Percentiles rank a stretch among this genome's conserved stretches.
phyloP scores from a whole-genome alignment of 805 yeast genomes.

The Yarrowia sp. region DNA sequence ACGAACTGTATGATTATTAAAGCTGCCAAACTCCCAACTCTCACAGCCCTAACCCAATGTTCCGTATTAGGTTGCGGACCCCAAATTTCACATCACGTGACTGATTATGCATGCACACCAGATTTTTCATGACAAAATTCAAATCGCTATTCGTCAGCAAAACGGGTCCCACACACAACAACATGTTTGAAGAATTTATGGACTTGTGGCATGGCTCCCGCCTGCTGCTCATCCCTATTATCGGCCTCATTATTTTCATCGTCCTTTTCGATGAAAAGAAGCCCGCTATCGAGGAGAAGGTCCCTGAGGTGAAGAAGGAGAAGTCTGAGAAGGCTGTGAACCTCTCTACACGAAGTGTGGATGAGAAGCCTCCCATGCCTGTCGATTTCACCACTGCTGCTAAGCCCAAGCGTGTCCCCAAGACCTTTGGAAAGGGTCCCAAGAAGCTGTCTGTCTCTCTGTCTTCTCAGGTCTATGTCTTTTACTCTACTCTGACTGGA shows the following conservation, averaged over 20 bases:
- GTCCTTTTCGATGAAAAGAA: conserved; percentile 9
- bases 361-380: conserved; percentile 31
- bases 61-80: neutral
- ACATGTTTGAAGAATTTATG: conserved; percentile 1
- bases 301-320: neutral
- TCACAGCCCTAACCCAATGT: neutral
- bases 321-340: neutral
- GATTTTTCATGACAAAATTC: conserved; percentile 7
- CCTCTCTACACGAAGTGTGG: neutral
- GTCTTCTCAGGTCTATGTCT: conserved; percentile 50
- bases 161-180: neutral
- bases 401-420: conserved; percentile 13
- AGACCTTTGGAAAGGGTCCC: conserved; percentile 28
- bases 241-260: conserved; percentile 19
- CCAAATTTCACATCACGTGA: neutral
- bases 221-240: conserved; percentile 26
- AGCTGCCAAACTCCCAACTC: neutral
- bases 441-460: conserved; percentile 28
- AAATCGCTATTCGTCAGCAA: neutral
- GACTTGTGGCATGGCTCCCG: conserved; percentile 29
- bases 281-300: neutral
- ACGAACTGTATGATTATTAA: neutral
- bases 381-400: conserved; percentile 32
- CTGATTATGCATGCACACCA: neutral
- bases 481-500: conserved; percentile 86